These are phyloP conservation scores for Saccharum spontaneum DNA, from an alignment of 176 grass and related monocot species.

Conservation along the genomic window DNA sequence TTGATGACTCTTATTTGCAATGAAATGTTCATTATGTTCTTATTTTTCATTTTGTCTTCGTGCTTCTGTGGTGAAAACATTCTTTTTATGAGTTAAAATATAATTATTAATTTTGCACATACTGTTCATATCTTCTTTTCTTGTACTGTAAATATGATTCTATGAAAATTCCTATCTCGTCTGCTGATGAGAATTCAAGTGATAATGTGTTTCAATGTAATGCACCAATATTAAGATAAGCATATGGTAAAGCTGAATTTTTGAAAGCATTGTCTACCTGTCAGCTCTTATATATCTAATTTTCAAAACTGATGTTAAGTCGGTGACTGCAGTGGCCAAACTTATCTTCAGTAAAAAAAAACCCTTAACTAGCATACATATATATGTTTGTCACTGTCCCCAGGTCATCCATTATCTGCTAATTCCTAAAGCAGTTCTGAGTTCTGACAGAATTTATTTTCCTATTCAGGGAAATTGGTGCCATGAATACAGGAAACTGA, in stretches of 20 bases:
- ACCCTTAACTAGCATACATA: not conserved
- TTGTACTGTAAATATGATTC: not conserved
- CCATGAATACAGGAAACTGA: conserved; percentile 72
- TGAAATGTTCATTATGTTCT: not conserved
- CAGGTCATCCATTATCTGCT: not conserved
- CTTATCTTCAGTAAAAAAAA: not conserved
- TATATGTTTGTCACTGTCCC: not conserved
- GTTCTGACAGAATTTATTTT: not conserved
- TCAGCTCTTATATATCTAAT: not conserved
- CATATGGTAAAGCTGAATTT: not conserved
- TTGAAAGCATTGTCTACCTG: not conserved
- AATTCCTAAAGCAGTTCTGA: not conserved
- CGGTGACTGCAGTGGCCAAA: not conserved
- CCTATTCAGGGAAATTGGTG: conserved; percentile 70
- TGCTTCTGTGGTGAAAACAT: not conserved
- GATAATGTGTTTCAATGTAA: not conserved
- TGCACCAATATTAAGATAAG: not conserved
- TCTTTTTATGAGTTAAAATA: not conserved
- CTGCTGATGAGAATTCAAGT: not conserved
- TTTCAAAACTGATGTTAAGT: not conserved
- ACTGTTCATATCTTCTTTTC: not conserved
- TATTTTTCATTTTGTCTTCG: not conserved
- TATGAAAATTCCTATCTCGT: not conserved
- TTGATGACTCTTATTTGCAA: not conserved
- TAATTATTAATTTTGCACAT: not conserved